Conservation (phyloP, 306 rosid species). For the Hylodesmum podocarpum region DNA sequence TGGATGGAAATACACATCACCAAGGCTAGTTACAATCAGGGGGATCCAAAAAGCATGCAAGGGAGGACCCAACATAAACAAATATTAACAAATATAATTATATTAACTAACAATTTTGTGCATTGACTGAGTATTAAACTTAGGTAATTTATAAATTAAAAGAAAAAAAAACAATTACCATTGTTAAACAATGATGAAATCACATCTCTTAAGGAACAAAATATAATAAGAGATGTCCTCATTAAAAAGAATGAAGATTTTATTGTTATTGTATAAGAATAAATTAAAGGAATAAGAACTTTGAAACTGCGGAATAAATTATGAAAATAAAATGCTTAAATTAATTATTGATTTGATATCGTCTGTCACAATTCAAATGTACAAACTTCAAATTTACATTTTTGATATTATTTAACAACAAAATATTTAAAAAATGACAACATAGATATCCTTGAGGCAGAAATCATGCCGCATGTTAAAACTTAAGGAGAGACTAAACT, state of each 20-base stretch:
- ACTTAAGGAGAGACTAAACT: not conserved
- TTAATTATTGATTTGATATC: not conserved
- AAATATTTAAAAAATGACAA: not conserved
- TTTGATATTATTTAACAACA: too few species aligned
- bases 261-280: not conserved
- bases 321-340: not conserved
- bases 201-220: not conserved
- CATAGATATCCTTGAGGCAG: not conserved
- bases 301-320: not conserved
- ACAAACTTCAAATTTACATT: not conserved
- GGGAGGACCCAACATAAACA: not conserved
- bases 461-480: not conserved
- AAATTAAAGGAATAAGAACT: not conserved
- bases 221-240: not conserved
- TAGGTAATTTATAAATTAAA: not conserved
- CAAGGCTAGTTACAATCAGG: not conserved
- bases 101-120: not conserved
- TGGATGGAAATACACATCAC: constrained; percentile 2
- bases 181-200: not conserved
- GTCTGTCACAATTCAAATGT: not conserved
- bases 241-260: not conserved
- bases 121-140: not conserved
- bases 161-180: not conserved
- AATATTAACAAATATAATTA: not conserved
- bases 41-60: not conserved